Percentiles rank a stretch among this genome's conserved stretches.
Conservation (phyloP, 1,284 basidiomycete genomes). For the Mycosarcoma mackinlayi region DNA sequence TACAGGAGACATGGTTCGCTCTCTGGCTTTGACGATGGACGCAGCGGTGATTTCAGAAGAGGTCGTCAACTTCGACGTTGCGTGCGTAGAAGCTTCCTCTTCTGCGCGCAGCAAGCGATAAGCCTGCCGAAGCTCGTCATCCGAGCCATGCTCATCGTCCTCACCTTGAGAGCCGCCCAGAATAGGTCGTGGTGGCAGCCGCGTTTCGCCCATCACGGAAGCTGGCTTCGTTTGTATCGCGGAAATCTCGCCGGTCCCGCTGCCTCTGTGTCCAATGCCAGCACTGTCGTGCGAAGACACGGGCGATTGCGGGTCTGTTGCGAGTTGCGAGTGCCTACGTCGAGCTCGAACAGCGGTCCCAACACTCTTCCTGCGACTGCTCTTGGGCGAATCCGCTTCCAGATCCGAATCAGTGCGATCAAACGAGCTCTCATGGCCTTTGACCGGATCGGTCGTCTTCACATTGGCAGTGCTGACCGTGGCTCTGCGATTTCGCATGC, state of each 20-base stretch:
- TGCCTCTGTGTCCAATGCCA: neutral
- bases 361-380: constrained; percentile 21
- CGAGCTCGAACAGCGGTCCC: constrained; percentile 10
- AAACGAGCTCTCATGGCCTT: neutral
- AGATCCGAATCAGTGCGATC: neutral
- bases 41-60: constrained; percentile 3
- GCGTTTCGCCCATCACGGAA: no score
- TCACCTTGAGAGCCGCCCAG: constrained; percentile 2
- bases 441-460: neutral
- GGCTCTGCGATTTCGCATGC: constrained; percentile 28
- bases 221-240: no score
- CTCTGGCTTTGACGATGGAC: no score
- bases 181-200: no score
- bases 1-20: neutral
- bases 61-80: neutral
- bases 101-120: constrained; percentile 26
- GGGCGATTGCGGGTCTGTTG: neutral
- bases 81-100: constrained; percentile 10
- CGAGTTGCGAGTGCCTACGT: constrained; percentile 10
- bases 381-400: constrained; percentile 4
- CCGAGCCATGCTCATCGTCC: constrained; percentile 32
- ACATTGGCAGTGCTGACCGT: constrained; percentile 23
- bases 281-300: neutral
- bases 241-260: constrained; percentile 7
- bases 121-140: constrained; percentile 32